Evolutionary conservation across 2,329 filamentous ascomycete species (phyloP).

Genomic region (Alternaria rosae): DNA sequence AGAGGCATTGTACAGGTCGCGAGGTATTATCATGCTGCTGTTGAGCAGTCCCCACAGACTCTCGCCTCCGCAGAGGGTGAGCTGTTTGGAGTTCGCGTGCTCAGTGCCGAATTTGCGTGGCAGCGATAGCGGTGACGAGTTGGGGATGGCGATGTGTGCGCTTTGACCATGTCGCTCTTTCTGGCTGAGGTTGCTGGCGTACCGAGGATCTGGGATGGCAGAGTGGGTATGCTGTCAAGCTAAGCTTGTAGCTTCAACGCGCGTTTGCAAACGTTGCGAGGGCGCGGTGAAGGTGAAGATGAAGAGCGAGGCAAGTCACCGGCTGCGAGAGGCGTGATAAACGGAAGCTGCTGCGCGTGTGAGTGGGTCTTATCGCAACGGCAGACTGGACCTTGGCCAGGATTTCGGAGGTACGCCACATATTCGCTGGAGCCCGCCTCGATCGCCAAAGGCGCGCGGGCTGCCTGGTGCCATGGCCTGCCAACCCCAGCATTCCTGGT

Average conservation of each 20-base stretch:
- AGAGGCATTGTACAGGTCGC: constrained; percentile 55
- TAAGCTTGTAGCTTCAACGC: neutral
- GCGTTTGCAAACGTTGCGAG: neutral
- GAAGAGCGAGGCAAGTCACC: constrained; percentile 14
- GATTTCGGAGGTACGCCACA: constrained; percentile 23
- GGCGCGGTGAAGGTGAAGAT: constrained; percentile 11
- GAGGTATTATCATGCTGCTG: constrained; percentile 45
- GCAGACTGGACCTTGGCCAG: constrained; percentile 20
- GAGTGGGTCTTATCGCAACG: constrained; percentile 37
- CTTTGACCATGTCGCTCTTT: constrained; percentile 48
- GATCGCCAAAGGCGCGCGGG: constrained; percentile 24
- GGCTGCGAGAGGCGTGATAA: constrained; percentile 18
- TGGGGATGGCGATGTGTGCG: constrained; percentile 30
- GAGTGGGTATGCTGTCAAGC: constrained; percentile 29
- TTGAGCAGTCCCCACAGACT: constrained; percentile 39
- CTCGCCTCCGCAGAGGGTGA: constrained; percentile 53
- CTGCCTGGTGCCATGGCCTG: constrained; percentile 25
- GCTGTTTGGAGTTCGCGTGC: constrained; percentile 43
- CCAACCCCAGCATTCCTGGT: constrained; percentile 20
- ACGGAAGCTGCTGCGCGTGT: constrained; percentile 14
- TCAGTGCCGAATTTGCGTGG: constrained; percentile 28
- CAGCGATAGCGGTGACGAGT: constrained; percentile 28
- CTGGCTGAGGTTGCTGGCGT: constrained; percentile 33
- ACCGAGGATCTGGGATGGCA: constrained; percentile 35
- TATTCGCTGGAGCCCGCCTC: constrained; percentile 20